phyloP scores from a whole-genome alignment of 108 stramenopile genomes.

The Mayamaea pseudoterrestris region DNA sequence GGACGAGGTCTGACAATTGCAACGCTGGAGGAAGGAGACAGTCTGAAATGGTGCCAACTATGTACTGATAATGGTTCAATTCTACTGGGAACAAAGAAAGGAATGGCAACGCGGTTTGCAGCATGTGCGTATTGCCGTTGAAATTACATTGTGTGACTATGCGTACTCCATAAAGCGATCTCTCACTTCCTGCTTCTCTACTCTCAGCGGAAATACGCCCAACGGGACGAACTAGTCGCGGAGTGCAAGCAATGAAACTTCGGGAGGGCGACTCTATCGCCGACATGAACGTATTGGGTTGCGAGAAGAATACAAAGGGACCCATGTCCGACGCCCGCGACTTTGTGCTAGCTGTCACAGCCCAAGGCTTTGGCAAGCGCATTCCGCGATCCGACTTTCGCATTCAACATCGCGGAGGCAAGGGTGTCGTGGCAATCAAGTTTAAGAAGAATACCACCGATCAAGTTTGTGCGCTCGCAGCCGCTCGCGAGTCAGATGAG shows the following conservation, averaged over 20 bases:
- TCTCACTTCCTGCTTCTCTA: no score
- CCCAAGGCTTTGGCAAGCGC: slow-evolving; percentile 84
- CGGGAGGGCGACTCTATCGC: slow-evolving; percentile 72
- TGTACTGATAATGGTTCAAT: slow-evolving; percentile 77
- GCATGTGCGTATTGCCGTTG: no score
- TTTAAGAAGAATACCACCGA: slow-evolving; percentile 72
- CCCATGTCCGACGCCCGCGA: slow-evolving; percentile 31
- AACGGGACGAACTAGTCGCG: slow-evolving; percentile 72
- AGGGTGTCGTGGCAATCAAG: slow-evolving; percentile 85
- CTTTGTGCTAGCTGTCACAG: slow-evolving; percentile 70
- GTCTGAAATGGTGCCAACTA: slow-evolving; percentile 72
- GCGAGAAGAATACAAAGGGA: background rate
- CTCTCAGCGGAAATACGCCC: slow-evolving; percentile 55
- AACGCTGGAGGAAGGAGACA: slow-evolving; percentile 75
- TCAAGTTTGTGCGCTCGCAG: slow-evolving; percentile 53
- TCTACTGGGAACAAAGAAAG: slow-evolving; percentile 65
- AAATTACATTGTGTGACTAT: no score
- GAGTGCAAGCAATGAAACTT: slow-evolving; percentile 83
- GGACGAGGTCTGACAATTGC: slow-evolving; percentile 84
- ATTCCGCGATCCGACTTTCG: slow-evolving; percentile 66
- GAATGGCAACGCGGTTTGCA: slow-evolving; percentile 70
- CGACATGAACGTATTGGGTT: slow-evolving; percentile 66
- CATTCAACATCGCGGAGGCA: slow-evolving; percentile 55
- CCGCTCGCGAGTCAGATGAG: slow-evolving; percentile 81
- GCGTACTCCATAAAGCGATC: no score